Conservation (phyloP, 2,329 filamentous ascomycete species). For the Eurotiales sp. region DNA sequence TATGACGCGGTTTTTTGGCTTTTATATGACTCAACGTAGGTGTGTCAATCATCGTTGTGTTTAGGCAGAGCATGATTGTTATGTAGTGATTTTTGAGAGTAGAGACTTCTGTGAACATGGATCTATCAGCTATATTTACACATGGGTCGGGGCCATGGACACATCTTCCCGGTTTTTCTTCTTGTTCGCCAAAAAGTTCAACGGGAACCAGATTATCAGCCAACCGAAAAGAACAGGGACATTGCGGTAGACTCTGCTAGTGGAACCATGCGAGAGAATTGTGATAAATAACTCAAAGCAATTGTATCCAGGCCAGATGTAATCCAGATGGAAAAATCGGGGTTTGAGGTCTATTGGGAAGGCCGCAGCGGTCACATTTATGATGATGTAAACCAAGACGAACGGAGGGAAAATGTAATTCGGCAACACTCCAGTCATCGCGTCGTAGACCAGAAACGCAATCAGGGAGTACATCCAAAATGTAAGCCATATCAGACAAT, state of each 20-base stretch:
- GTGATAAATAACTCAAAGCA: constrained; percentile 8
- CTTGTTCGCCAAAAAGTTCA: not conserved
- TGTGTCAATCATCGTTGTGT: too few relatives aligned
- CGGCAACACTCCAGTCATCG: not conserved
- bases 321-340: constrained; percentile 6
- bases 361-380: constrained; percentile 3
- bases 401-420: not conserved
- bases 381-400: constrained; percentile 4
- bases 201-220: not conserved
- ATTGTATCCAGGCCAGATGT: constrained; percentile 8
- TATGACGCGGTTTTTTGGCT: too few relatives aligned
- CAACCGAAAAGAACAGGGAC: constrained; percentile 3
- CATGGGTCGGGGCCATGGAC: too few relatives aligned
- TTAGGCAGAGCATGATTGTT: too few relatives aligned
- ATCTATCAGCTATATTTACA: too few relatives aligned
- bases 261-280: constrained; percentile 4
- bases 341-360: constrained; percentile 5
- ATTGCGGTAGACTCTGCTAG: constrained; percentile 8
- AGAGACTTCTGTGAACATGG: too few relatives aligned
- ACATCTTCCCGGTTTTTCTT: not conserved
- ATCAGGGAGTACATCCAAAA: constrained; percentile 7
- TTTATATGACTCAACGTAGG: too few relatives aligned
- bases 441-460: constrained; percentile 4
- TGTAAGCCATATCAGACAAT: constrained; percentile 2
- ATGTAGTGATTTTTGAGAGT: too few relatives aligned